A percentile compares a stretch with the other conserved stretches of the same genome.
Conservation (phyloP, 768 basidiomycete species). For the Lactifluus rugatus region DNA sequence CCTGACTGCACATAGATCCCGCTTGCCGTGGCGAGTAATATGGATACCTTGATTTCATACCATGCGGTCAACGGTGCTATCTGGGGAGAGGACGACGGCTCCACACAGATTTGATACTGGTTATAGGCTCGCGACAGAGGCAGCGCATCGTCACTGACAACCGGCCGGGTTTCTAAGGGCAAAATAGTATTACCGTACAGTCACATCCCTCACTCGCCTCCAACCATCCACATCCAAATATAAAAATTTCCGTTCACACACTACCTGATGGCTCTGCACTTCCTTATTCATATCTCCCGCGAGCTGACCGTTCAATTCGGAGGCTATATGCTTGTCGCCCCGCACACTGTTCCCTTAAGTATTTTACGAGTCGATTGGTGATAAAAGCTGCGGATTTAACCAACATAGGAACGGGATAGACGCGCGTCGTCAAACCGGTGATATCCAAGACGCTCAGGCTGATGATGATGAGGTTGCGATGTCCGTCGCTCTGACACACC, state of each 20-base stretch:
- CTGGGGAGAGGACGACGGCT: background rate
- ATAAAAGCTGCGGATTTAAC: background rate
- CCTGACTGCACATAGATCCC: background rate
- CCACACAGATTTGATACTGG: background rate
- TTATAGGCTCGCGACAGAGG: background rate
- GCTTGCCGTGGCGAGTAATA: background rate
- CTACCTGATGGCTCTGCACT: background rate
- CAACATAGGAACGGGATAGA: background rate
- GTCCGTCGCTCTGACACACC: background rate
- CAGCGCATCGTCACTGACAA: too few species aligned
- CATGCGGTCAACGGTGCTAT: background rate
- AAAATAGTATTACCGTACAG: background rate
- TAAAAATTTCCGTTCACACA: background rate
- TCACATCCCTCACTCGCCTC: background rate
- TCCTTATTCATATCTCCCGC: background rate
- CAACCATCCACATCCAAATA: background rate
- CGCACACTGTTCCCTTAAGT: too few species aligned
- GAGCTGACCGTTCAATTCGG: background rate
- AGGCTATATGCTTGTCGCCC: background rate
- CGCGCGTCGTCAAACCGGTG: background rate
- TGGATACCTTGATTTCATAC: background rate
- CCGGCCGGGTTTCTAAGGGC: background rate
- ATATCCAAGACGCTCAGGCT: background rate
- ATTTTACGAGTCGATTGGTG: background rate
- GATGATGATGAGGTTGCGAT: background rate